These are phyloP conservation scores for Gossypium thurberi DNA, from an alignment of 345 rosid genomes.

Conservation along the genomic window DNA sequence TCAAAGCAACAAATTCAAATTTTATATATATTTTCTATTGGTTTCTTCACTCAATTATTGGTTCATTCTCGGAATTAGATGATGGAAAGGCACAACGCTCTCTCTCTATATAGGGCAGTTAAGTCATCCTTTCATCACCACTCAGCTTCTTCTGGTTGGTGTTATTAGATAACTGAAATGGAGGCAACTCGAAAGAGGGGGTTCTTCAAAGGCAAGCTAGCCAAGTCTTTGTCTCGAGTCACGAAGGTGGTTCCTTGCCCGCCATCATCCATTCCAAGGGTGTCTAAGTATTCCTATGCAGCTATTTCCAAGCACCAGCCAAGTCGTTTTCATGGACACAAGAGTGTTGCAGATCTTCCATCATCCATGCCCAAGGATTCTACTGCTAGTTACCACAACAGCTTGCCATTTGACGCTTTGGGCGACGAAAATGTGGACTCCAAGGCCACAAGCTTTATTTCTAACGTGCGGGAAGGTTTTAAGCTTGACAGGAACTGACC, in stretches of 20 bases:
- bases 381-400: not conserved
- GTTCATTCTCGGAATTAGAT: not conserved
- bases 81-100: not conserved
- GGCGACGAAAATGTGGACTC: slow-evolving; percentile 36
- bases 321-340: not conserved
- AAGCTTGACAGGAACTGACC: slow-evolving; percentile 6
- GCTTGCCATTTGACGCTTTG: too few species aligned
- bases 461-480: slow-evolving; percentile 33
- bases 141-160: not conserved
- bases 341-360: not conserved
- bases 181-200: slow-evolving; percentile 22
- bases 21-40: not conserved
- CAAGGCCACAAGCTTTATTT: slow-evolving; percentile 34
- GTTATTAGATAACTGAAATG: slow-evolving; percentile 12
- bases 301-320: slow-evolving; percentile 1
- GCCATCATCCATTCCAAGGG: not conserved
- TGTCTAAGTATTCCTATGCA: not conserved
- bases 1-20: not conserved
- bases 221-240: slow-evolving; percentile 13
- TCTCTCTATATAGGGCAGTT: not conserved
- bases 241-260: slow-evolving; percentile 19
- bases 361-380: not conserved
- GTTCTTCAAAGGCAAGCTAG: slow-evolving; percentile 22
- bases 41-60: not conserved
- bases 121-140: not conserved